Conservation (phyloP, 2,329 filamentous ascomycete species). For the Pseudogymnoascus sp. region DNA sequence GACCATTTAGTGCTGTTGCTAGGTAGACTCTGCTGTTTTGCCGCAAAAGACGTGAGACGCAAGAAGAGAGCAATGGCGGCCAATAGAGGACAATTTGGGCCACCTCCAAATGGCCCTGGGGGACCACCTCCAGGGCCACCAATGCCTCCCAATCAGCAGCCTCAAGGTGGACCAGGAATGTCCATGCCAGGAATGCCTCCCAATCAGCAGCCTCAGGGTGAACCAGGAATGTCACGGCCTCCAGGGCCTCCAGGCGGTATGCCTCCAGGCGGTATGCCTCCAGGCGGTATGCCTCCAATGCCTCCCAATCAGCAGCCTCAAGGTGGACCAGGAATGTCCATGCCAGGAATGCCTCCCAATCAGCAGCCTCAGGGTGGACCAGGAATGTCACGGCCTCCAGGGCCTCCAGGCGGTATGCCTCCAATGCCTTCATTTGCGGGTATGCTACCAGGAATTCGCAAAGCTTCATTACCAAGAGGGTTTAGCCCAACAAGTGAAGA, state of each 20-base stretch:
- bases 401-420: neutral
- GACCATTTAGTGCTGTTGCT: slow-evolving; percentile 81
- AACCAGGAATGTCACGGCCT: neutral
- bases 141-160: slow-evolving; percentile 1
- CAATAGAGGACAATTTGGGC: slow-evolving; percentile 34
- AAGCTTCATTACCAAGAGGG: slow-evolving; percentile 25
- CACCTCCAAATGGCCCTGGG: slow-evolving; percentile 13
- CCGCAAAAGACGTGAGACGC: slow-evolving; percentile 65
- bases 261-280: too few species aligned
- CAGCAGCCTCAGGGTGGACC: neutral
- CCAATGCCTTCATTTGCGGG: slow-evolving; percentile 25
- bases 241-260: neutral
- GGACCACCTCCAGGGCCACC: neutral
- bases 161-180: slow-evolving; percentile 9
- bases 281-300: neutral
- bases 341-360: neutral
- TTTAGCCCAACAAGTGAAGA: slow-evolving; percentile 19
- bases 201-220: slow-evolving; percentile 19
- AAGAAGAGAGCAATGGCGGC: slow-evolving; percentile 63
- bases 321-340: slow-evolving; percentile 6
- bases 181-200: neutral
- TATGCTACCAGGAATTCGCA: slow-evolving; percentile 24
- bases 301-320: slow-evolving; percentile 19
- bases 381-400: neutral
- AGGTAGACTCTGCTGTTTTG: slow-evolving; percentile 71